Base-by-base conservation (phyloP, 2,329 filamentous ascomycete genomes). In the Diaporthe sp. region DNA sequence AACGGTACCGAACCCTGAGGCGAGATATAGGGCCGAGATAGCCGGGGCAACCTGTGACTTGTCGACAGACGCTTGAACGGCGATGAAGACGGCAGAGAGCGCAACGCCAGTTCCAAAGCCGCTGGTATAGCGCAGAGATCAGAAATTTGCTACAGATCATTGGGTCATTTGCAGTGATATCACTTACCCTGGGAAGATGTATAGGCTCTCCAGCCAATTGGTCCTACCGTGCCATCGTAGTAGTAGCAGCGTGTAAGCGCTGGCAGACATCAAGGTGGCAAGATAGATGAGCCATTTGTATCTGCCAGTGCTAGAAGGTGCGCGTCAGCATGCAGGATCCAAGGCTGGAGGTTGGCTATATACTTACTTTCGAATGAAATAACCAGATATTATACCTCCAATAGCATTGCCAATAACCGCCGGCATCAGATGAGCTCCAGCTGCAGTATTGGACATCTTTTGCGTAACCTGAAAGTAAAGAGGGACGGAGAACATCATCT, bases 381-480 rank as follows among this genome's bases (percentile, higher is more conserved):
- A 79, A 0, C 93, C 93, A 0, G 91, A 87, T 0, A 92, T 57
- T 2, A 95, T 83, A 0, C 91, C 92, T 1, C 92, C 93, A 0
- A 91, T 75, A 0, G 92, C 90, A 78, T 95, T 94, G 0, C 93
- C 93, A 0, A 89, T 82, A 0, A 95, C 92, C 0, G 93, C 91
- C 0, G 93, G 93, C 55, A 94, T 87, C 0, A 95, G 84, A 78
- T 94, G 91, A 0, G 89, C 82, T 0, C 89, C 89, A 15, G 92
- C 91, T 1, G 85, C 83, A 0, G 92, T 91, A 59, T 89, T 91
- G 0, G 89, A 91, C 3, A 87, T 88, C 0, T 86, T 84, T 7
- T 88, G 84, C 0, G 92, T 92, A 1, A 93, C 88, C 74, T 93
- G 91, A 77, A 94, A 95, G 82, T 94, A 94, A 0, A 94, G 82